These are phyloP conservation scores for Debaryomyces coudertii DNA, from an alignment of 1,139 yeast genomes.

Conservation along the genomic window DNA sequence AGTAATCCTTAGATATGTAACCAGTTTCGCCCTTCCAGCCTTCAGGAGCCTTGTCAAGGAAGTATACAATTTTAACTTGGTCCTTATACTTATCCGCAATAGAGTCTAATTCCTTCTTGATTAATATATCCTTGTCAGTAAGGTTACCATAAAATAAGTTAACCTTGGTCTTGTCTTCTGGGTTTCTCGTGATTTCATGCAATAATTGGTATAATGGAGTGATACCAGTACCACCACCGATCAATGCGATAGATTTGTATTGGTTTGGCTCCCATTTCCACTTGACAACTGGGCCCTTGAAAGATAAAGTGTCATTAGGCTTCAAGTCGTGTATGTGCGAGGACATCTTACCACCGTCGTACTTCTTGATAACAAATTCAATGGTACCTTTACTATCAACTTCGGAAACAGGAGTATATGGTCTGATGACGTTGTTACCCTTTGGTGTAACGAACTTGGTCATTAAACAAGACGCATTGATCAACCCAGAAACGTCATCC, in stretches of 20 bases:
- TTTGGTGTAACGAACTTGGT: constrained; percentile 82
- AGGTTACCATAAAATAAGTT: constrained; percentile 78
- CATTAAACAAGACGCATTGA: constrained; percentile 77
- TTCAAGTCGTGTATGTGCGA: constrained; percentile 71
- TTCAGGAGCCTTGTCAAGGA: constrained; percentile 70
- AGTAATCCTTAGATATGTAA: constrained; percentile 75
- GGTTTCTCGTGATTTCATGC: constrained; percentile 74
- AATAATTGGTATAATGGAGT: constrained; percentile 94
- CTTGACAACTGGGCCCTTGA: constrained; percentile 94
- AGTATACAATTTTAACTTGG: constrained; percentile 71
- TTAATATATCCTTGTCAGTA: constrained; percentile 73
- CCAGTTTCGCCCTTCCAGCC: constrained; percentile 85
- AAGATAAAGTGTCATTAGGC: constrained; percentile 78
- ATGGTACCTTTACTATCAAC: constrained; percentile 70
- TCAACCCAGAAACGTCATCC: constrained; percentile 76
- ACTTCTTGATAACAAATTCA: constrained; percentile 82
- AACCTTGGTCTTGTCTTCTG: constrained; percentile 76
- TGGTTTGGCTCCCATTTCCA: constrained; percentile 92
- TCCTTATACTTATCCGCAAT: constrained; percentile 62
- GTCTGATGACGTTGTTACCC: constrained; percentile 90
- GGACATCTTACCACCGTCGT: constrained; percentile 85
- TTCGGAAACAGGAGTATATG: constrained; percentile 91
- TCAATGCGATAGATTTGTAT: constrained; percentile 76
- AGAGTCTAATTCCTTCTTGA: constrained; percentile 77
- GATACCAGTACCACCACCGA: constrained; percentile 96